Evolutionary conservation across 352 stramenopile species (phyloP).

Genomic region (Phytophthora parvispora): DNA sequence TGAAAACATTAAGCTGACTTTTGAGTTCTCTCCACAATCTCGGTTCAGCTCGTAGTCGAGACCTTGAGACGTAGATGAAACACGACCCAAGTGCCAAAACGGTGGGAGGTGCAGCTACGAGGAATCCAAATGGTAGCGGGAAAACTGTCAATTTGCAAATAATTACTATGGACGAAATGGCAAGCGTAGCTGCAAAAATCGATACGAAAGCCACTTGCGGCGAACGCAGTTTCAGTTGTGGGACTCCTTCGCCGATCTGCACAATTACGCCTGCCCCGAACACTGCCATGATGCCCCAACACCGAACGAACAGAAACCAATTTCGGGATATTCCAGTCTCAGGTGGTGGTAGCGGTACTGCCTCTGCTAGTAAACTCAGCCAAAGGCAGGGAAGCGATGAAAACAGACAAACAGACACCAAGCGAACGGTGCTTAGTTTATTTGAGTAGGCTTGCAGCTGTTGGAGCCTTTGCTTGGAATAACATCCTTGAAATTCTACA

Average conservation of each 20-base stretch:
- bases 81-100: neutral
- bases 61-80: neutral
- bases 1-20: neutral
- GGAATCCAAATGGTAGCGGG: neutral
- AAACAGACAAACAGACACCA: neutral
- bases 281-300: neutral
- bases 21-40: neutral
- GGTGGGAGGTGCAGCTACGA: neutral
- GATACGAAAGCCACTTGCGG: neutral
- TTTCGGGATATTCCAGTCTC: neutral
- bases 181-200: neutral
- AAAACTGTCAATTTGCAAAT: neutral
- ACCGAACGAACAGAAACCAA: neutral
- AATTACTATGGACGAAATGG: neutral
- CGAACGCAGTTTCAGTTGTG: neutral
- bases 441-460: neutral
- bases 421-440: neutral
- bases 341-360: neutral
- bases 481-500: conserved; percentile 39
- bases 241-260: neutral
- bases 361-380: neutral
- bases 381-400: neutral
- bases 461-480: conserved; percentile 25
- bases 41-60: neutral
- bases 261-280: neutral